phyloP scores from a whole-genome alignment of 2,329 filamentous ascomycete genomes.

The Colletotrichum filicis region DNA sequence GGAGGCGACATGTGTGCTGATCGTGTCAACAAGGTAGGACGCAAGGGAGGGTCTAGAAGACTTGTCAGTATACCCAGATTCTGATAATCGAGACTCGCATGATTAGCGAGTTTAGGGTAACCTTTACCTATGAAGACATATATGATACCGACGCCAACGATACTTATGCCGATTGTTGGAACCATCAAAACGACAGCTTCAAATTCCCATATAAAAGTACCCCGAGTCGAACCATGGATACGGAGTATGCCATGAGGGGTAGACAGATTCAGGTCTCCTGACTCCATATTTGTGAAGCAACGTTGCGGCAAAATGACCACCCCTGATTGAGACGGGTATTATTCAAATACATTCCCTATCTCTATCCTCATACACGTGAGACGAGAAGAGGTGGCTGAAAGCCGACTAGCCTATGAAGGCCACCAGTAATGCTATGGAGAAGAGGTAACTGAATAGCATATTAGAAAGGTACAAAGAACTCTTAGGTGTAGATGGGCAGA shows the following conservation, averaged over 20 bases:
- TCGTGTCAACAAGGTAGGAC: slow-evolving; percentile 65
- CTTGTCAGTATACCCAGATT: background rate
- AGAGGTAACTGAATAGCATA: slow-evolving; percentile 48
- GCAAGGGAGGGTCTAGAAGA: background rate
- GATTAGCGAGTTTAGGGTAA: background rate
- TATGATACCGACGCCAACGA: slow-evolving; percentile 55
- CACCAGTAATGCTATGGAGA: slow-evolving; percentile 53
- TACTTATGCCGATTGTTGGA: slow-evolving; percentile 61
- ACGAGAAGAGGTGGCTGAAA: slow-evolving; percentile 38
- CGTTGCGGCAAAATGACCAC: slow-evolving; percentile 24
- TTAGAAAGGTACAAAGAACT: slow-evolving; percentile 23
- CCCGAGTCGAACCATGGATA: slow-evolving; percentile 41
- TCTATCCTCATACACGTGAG: slow-evolving; percentile 64
- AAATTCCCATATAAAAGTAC: slow-evolving; percentile 42
- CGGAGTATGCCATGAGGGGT: slow-evolving; percentile 36
- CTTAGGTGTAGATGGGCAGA: slow-evolving; percentile 26
- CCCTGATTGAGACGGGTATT: slow-evolving; percentile 41
- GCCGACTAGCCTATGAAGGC: slow-evolving; percentile 51
- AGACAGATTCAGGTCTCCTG: slow-evolving; percentile 37
- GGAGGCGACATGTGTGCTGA: slow-evolving; percentile 68
- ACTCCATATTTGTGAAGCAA: slow-evolving; percentile 32
- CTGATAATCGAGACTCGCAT: background rate
- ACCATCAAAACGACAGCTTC: slow-evolving; percentile 66
- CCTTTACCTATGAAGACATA: slow-evolving; percentile 4
- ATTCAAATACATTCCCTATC: slow-evolving; percentile 38